phyloP scores from a whole-genome alignment of 495 filamentous ascomycete species.

The Hypoxylon fuscum region DNA sequence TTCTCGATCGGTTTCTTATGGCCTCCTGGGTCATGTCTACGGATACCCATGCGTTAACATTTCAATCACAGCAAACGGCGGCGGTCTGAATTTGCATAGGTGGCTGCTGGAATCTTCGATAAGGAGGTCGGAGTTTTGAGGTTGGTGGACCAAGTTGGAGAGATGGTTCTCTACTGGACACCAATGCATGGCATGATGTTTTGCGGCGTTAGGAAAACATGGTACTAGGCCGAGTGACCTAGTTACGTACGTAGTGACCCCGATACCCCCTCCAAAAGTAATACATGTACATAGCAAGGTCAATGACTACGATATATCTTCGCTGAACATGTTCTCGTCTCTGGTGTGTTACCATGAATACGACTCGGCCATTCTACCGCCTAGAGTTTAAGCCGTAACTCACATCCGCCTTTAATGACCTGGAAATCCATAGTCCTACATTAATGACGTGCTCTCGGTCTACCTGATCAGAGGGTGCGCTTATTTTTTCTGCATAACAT shows the following conservation, averaged over 20 bases:
- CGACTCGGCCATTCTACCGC: no score
- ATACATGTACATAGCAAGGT: no score
- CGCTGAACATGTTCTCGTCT: no score
- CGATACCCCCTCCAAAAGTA: no score
- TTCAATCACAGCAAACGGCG: constrained; percentile 31
- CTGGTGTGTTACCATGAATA: no score
- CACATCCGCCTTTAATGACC: no score
- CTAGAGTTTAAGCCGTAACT: no score
- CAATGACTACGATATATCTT: no score
- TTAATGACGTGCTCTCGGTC: no score
- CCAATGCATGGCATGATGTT: constrained; percentile 1
- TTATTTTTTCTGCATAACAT: neutral
- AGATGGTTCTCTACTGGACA: no score
- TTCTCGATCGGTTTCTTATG: constrained; percentile 23
- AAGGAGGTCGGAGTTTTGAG: constrained; percentile 5
- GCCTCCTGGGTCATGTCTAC: constrained; percentile 12
- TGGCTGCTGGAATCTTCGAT: constrained; percentile 16
- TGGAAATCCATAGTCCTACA: no score
- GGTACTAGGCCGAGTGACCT: constrained; percentile 41
- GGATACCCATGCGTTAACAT: constrained; percentile 29
- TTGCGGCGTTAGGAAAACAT: neutral
- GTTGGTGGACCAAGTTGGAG: constrained; percentile 12
- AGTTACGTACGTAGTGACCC: constrained; percentile 18
- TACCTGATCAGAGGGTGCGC: no score
- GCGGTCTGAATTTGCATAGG: constrained; percentile 17